phyloP scores from a whole-genome alignment of 345 rosid species.

The Geranium rotundifolium region DNA sequence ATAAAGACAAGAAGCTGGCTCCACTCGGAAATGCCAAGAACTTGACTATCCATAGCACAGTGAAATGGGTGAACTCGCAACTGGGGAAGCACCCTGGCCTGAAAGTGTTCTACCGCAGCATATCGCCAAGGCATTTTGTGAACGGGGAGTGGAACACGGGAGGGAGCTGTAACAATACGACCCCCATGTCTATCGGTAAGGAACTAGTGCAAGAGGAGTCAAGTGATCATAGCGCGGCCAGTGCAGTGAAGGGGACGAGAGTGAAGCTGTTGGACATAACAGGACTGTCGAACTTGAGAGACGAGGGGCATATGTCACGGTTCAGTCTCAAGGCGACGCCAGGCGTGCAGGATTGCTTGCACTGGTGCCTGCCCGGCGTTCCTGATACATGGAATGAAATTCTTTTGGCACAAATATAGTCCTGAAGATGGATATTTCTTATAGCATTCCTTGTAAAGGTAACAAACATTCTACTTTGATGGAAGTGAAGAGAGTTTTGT shows the following conservation, averaged over 20 bases:
- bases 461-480: no score
- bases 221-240: conserved; percentile 43
- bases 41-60: conserved; percentile 57
- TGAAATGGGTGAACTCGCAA: conserved; percentile 58
- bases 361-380: conserved; percentile 73
- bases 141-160: conserved; percentile 88
- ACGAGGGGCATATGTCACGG: conserved; percentile 71
- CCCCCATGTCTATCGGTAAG: conserved; percentile 65
- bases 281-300: conserved; percentile 55
- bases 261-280: conserved; percentile 66
- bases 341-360: conserved; percentile 66
- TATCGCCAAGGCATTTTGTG: conserved; percentile 69
- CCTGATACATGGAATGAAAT: conserved; percentile 71
- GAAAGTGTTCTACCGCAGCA: conserved; percentile 61
- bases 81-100: conserved; percentile 41
- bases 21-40: conserved; percentile 57
- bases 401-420: conserved; percentile 36
- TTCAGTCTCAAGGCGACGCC: conserved; percentile 36
- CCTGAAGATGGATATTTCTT: background rate
- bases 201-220: conserved; percentile 57
- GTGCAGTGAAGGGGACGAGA: conserved; percentile 51
- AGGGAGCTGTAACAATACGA: conserved; percentile 69
- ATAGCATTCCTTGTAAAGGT: no score
- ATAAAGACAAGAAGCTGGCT: conserved; percentile 41
- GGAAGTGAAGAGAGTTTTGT: no score